Percentiles rank a stretch among this genome's conserved stretches.
Evolutionary conservation across 2,329 filamentous ascomycete species (phyloP).

Genomic region (Verticillium klebahnii): DNA sequence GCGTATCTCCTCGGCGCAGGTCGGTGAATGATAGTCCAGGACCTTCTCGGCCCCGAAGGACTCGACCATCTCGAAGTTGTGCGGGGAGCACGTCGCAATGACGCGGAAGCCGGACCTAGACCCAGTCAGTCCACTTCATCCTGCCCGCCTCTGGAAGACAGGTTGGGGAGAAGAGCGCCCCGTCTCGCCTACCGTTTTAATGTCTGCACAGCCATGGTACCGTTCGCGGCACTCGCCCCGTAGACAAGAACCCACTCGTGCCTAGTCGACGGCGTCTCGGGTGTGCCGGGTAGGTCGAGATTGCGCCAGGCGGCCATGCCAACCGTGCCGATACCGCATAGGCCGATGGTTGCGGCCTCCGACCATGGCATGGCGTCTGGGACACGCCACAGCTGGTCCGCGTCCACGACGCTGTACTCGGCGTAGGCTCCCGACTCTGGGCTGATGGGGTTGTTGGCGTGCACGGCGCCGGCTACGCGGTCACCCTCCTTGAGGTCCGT

Average conservation of each 20-base stretch:
- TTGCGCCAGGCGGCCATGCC: slow-evolving; percentile 23
- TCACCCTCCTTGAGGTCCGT: slow-evolving; percentile 16
- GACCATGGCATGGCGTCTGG: slow-evolving; percentile 19
- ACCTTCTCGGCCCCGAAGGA: slow-evolving; percentile 34
- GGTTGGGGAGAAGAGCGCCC: too few relatives aligned
- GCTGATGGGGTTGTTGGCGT: slow-evolving; percentile 13
- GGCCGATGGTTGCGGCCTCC: slow-evolving; percentile 18
- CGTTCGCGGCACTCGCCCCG: slow-evolving; percentile 38
- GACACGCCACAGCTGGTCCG: slow-evolving; percentile 16
- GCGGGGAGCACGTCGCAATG: slow-evolving; percentile 39
- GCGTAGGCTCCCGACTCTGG: slow-evolving; percentile 22
- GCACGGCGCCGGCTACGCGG: slow-evolving; percentile 17
- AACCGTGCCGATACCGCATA: slow-evolving; percentile 17
- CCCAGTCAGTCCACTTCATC: slow-evolving; percentile 1
- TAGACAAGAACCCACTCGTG: slow-evolving; percentile 31
- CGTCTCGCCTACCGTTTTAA: slow-evolving; percentile 18
- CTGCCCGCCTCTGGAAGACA: too few relatives aligned
- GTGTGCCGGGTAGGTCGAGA: slow-evolving; percentile 19
- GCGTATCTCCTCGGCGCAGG: slow-evolving; percentile 27
- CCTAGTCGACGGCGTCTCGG: slow-evolving; percentile 10
- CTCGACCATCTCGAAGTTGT: slow-evolving; percentile 35
- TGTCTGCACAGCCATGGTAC: slow-evolving; percentile 39
- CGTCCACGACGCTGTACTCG: slow-evolving; percentile 18
- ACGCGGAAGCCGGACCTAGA: slow-evolving; percentile 28
- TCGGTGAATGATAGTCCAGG: slow-evolving; percentile 38